Conservation (phyloP, 2,329 filamentous ascomycete genomes). For the Rasamsonia emersonii region DNA sequence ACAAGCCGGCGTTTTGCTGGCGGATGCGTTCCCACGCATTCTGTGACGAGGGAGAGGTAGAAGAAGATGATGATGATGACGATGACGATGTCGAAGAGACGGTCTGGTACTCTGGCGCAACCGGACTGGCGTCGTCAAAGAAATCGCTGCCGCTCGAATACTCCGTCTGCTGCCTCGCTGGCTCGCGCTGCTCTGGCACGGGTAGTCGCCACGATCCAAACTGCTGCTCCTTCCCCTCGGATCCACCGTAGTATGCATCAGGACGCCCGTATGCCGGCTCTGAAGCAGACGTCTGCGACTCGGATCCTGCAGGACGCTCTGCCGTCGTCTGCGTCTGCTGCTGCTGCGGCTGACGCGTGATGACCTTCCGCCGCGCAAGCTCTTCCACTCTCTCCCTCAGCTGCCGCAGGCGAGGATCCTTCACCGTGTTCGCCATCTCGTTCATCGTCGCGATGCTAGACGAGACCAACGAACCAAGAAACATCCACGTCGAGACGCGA, state of each 20-base stretch:
- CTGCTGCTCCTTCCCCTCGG: constrained; percentile 7
- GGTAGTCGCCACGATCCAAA: constrained; percentile 5
- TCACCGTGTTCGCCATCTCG: constrained; percentile 9
- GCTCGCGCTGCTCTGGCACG: neutral
- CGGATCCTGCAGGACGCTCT: too few species aligned
- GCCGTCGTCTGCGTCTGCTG: too few species aligned
- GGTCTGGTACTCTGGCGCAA: constrained; percentile 22
- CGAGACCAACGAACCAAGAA: constrained; percentile 5
- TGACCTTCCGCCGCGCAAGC: too few species aligned
- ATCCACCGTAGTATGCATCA: too few species aligned
- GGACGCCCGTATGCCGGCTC: too few species aligned
- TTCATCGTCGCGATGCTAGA: constrained; percentile 8
- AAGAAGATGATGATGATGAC: constrained; percentile 1
- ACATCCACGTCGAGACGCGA: too few species aligned
- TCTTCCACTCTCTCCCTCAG: too few species aligned
- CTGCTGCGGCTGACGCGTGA: too few species aligned
- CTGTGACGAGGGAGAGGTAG: constrained; percentile 8
- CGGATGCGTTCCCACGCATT: constrained; percentile 33
- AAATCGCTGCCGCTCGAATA: constrained; percentile 19
- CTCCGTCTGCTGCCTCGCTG: neutral
- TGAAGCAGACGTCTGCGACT: too few species aligned
- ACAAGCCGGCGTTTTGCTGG: constrained; percentile 15
- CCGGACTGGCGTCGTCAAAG: constrained; percentile 30
- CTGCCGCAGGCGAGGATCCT: too few species aligned
- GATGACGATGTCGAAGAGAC: neutral